Base-by-base conservation (phyloP, 306 rosid species). In the Lathyrus oleraceus region DNA sequence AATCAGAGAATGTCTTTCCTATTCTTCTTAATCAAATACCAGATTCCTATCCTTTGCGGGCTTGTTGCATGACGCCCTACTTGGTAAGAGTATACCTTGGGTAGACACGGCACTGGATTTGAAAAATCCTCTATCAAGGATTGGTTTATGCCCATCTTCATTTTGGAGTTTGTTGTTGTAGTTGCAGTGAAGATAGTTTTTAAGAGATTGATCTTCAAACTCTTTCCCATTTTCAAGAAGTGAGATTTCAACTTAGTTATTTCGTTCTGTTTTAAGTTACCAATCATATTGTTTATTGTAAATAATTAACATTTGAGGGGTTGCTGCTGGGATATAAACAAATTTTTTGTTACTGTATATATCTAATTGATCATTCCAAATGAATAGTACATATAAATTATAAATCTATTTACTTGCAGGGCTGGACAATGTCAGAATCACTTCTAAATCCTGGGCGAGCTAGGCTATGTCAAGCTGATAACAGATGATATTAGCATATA, bases 381-480 rank as follows among this genome's bases (percentile, higher is more conserved):
- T 39, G 43, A 27, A 36, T 39, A 52, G 28, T 38, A 6, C 62
- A 14, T 71, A 57, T 27, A 57, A 57, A 27, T 28, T 9, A 15
- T 27, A 51, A 39, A 43, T 75, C 44, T 20, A 8, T 69, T 76
- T 68, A 53, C 12, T 67, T 68, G 75, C 83, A 94, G 99, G 97
- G 99, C 38, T 94, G 99, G 99, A 81, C 82, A 57, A 91, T 94
- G 99, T 83, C 97, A 61, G 97, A 91, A 71, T 88, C 97, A 28
- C 96, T 76, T 62, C 88, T 94, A 68, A 94, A 94, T 82, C 99
- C 99, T 13, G 99, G 99, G 57, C 90, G 90, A 68, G 95, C 99
- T 73, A 91, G 99, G 81, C 58, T 94, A 64, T 78, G 53, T 77
- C 59, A 71, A 74, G 65, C 67, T 65, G 83, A 79, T 65, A 70